Evolutionary conservation across 1,284 basidiomycete species (phyloP).

Genomic region (Peniophora sp.): DNA sequence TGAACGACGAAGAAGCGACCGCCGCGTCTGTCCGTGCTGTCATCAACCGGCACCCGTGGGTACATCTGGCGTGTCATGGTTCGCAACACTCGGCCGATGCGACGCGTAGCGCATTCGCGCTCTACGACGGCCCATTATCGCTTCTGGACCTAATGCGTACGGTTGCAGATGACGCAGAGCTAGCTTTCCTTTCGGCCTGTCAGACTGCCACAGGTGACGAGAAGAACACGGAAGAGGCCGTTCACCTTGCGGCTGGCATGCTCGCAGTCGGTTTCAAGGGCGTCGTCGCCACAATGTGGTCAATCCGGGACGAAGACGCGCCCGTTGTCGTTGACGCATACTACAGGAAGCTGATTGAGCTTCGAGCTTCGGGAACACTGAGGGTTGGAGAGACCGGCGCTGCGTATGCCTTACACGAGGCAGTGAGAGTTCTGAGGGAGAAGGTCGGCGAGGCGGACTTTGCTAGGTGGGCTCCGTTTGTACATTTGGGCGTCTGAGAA

Average conservation of each 20-base stretch:
- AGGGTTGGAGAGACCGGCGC: too few species aligned
- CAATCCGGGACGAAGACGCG: slow-evolving; percentile 10
- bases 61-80: slow-evolving; percentile 2
- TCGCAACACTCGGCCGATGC: neutral
- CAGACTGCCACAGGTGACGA: slow-evolving; percentile 1
- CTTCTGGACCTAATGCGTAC: neutral
- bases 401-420: too few species aligned
- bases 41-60: neutral
- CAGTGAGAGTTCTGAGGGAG: too few species aligned
- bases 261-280: slow-evolving; percentile 14
- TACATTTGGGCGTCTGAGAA: too few species aligned
- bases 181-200: slow-evolving; percentile 1
- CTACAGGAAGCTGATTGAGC: slow-evolving; percentile 3
- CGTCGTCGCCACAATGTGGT: slow-evolving; percentile 19
- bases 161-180: neutral
- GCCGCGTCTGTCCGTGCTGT: neutral
- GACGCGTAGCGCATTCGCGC: neutral
- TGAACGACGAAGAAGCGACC: slow-evolving; percentile 7
- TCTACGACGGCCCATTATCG: slow-evolving; percentile 1
- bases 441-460: too few species aligned
- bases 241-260: slow-evolving; percentile 19
- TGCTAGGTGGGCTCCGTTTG: too few species aligned
- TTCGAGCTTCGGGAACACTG: too few species aligned
- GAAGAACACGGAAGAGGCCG: slow-evolving; percentile 1
- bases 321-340: slow-evolving; percentile 8